Evolutionary conservation across 805 yeast species (phyloP).

Genomic region (Zygotorulaspora sp.): DNA sequence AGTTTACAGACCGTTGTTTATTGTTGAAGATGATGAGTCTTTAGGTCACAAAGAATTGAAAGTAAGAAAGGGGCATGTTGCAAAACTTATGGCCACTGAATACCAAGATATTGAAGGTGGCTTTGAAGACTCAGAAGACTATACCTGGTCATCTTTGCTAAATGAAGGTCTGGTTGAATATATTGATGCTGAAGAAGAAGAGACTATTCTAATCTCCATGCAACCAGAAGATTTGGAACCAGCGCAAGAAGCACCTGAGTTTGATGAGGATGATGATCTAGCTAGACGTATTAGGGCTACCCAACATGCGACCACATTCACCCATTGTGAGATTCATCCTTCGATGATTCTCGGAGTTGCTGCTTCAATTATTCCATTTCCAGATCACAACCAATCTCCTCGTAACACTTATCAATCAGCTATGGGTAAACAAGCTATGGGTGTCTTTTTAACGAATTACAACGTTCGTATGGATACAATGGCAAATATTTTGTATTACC

Average conservation of each 20-base stretch:
- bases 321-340: constrained; percentile 99
- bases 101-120: constrained; percentile 52
- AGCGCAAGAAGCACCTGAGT: constrained; percentile 43
- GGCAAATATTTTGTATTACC: constrained; percentile 96
- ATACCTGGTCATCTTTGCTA: constrained; percentile 81
- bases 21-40: constrained; percentile 81
- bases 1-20: constrained; percentile 92
- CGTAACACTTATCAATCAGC: constrained; percentile 99
- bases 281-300: constrained; percentile 82
- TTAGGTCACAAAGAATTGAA: constrained; percentile 64
- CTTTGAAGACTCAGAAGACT: constrained; percentile 50
- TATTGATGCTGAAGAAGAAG: constrained; percentile 98
- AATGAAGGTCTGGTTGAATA: constrained; percentile 89
- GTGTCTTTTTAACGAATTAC: constrained; percentile 93
- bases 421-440: constrained; percentile 99
- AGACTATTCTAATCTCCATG: constrained; percentile 97
- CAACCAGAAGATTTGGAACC: constrained; percentile 93
- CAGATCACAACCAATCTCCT: constrained; percentile 98
- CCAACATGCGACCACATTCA: constrained; percentile 74
- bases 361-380: constrained; percentile 98
- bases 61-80: constrained; percentile 79
- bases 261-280: constrained; percentile 40
- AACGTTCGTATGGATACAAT: constrained; percentile 98
- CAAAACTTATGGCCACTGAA: constrained; percentile 60
- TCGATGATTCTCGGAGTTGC: constrained; percentile 98